phyloP scores from a whole-genome alignment of 371 early-diverging fungal genomes.

The Phascolomyces articulosus region DNA sequence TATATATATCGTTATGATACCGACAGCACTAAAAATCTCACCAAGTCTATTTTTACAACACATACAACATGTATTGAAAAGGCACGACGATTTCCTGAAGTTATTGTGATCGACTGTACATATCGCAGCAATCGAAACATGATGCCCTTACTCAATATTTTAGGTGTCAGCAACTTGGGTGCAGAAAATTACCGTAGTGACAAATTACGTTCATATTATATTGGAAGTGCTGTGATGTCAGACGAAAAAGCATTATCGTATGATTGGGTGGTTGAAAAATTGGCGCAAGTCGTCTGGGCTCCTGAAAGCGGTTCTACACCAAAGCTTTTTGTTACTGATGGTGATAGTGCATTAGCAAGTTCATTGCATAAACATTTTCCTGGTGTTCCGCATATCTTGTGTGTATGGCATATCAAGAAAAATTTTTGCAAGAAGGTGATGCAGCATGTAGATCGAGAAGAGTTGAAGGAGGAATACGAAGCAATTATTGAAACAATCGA shows the following conservation, averaged over 20 bases:
- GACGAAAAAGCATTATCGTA: not conserved
- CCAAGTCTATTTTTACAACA: constrained; percentile 1
- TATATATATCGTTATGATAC: not conserved
- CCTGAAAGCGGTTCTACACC: not conserved
- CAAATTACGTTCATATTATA: not conserved
- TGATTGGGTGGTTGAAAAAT: not conserved
- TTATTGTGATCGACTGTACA: constrained; percentile 4
- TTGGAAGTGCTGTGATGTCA: constrained; percentile 7
- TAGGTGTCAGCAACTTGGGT: not conserved
- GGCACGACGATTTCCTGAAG: constrained; percentile 7
- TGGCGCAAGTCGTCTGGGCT: not conserved
- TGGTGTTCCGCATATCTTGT: no score
- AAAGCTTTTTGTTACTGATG: no score
- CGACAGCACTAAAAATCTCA: not conserved
- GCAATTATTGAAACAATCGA: no score
- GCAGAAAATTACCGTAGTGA: not conserved
- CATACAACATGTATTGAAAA: not conserved
- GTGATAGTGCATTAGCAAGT: no score
- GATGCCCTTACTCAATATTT: constrained; percentile 1
- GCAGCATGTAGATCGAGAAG: no score
- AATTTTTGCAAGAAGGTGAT: no score
- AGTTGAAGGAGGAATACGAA: no score
- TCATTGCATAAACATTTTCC: no score
- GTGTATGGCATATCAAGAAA: no score
- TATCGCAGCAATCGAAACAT: constrained; percentile 4